phyloP scores from a whole-genome alignment of 2,329 filamentous ascomycete species.

The Nakataea oryzae region DNA sequence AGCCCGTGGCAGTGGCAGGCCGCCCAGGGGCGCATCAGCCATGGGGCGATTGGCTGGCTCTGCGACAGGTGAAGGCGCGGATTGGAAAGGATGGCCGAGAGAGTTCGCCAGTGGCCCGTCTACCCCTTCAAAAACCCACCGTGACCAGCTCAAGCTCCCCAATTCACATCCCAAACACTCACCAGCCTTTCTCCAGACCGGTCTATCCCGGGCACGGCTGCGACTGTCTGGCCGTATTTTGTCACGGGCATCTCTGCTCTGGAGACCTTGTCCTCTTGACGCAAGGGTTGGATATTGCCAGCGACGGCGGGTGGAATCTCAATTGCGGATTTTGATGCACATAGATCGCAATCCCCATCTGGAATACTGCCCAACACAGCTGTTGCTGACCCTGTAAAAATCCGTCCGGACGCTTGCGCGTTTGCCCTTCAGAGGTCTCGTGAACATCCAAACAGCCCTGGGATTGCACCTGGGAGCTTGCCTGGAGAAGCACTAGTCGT shows the following conservation, averaged over 20 bases:
- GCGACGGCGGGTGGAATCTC: neutral
- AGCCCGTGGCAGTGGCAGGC: neutral
- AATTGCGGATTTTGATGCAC: constrained; percentile 4
- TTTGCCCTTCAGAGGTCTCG: neutral
- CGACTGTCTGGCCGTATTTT: neutral
- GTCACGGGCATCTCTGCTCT: neutral
- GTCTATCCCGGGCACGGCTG: neutral
- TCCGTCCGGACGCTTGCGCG: neutral
- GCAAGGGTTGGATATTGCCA: neutral
- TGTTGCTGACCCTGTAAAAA: neutral
- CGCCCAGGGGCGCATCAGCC: neutral
- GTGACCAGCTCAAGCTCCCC: neutral
- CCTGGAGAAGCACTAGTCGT: neutral
- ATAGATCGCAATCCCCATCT: constrained; percentile 1
- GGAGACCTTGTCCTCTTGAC: neutral
- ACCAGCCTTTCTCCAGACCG: neutral
- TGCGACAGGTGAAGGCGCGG: neutral
- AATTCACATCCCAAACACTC: neutral
- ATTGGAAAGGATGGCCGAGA: neutral
- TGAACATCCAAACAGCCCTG: neutral
- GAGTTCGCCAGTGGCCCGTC: neutral
- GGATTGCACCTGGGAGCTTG: neutral
- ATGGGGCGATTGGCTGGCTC: neutral
- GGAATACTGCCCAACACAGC: neutral
- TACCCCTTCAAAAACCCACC: neutral